Conservation (phyloP, 164 flowering plant genomes). For the Vitis rupestris region DNA sequence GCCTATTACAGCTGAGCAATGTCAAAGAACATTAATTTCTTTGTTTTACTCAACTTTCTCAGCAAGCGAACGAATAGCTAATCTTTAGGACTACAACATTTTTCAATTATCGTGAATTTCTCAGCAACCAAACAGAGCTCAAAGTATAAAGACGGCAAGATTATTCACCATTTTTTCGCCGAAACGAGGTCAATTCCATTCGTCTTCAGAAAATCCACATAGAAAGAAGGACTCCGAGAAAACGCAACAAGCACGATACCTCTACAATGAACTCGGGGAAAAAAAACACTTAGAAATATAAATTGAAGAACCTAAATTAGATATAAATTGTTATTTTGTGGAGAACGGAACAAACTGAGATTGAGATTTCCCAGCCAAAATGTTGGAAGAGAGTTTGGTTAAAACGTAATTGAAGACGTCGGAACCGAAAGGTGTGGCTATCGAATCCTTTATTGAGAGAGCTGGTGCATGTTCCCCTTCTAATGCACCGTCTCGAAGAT, state of each 20-base stretch:
- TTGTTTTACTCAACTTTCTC: too few species aligned
- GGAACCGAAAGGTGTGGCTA: constrained; percentile 47
- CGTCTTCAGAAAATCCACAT: constrained; percentile 50
- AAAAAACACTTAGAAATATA: not conserved
- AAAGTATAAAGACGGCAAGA: too few species aligned
- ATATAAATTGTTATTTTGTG: not conserved
- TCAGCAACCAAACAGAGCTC: too few species aligned
- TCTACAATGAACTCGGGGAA: constrained; percentile 29
- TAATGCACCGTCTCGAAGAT: constrained; percentile 71
- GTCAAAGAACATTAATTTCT: too few species aligned
- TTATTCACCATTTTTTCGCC: constrained; percentile 40
- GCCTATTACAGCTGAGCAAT: too few species aligned
- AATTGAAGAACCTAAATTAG: not conserved
- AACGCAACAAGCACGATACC: constrained; percentile 74
- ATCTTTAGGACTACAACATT: too few species aligned
- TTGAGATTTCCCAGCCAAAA: constrained; percentile 66
- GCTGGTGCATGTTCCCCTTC: constrained; percentile 93
- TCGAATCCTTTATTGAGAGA: constrained; percentile 68
- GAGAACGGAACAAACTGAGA: constrained; percentile 39
- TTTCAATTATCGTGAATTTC: too few species aligned
- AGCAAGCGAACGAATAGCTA: too few species aligned
- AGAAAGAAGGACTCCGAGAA: constrained; percentile 62
- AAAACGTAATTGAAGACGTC: constrained; percentile 63
- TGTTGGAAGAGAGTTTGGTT: constrained; percentile 42
- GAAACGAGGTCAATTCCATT: constrained; percentile 42